Percentiles rank a stretch among this genome's conserved stretches.
These are phyloP conservation scores for Fusarium bulbicola DNA, from an alignment of 2,329 filamentous ascomycete species.

Conservation along the genomic window DNA sequence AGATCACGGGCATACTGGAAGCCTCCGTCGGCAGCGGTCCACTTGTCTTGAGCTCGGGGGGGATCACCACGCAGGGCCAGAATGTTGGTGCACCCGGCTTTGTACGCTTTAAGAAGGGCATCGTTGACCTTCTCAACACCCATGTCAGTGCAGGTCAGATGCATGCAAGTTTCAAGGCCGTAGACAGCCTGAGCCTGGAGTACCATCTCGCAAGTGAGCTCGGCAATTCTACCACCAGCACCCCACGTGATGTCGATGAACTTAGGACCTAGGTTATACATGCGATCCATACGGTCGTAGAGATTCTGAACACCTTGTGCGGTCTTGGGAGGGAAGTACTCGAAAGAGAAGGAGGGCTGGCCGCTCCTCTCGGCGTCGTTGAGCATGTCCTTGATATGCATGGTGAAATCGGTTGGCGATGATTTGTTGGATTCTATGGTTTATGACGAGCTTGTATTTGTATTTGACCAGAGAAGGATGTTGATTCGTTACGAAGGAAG, in stretches of 20 bases:
- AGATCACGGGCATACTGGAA: slow-evolving; percentile 95
- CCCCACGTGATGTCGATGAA: slow-evolving; percentile 99
- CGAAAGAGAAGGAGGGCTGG: slow-evolving; percentile 94
- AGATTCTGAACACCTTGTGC: slow-evolving; percentile 98
- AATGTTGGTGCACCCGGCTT: slow-evolving; percentile 96
- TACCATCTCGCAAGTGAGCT: slow-evolving; percentile 97
- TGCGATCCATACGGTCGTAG: slow-evolving; percentile 99
- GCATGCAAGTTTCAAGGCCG: slow-evolving; percentile 98
- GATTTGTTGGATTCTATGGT: background rate
- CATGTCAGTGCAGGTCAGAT: slow-evolving; percentile 99
- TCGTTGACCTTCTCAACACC: slow-evolving; percentile 89
- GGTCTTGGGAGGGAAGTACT: slow-evolving; percentile 99
- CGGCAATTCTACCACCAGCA: slow-evolving; percentile 88
- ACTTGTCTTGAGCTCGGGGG: slow-evolving; percentile 91
- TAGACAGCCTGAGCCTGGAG: slow-evolving; percentile 94
- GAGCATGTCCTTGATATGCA: slow-evolving; percentile 97
- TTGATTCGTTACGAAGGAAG: background rate
- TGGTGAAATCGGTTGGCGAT: slow-evolving; percentile 56
- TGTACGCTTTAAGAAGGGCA: slow-evolving; percentile 87
- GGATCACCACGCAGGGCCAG: slow-evolving; percentile 93
- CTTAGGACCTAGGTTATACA: slow-evolving; percentile 91
- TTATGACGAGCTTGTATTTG: background rate
- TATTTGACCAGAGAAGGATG: background rate
- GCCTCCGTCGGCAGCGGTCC: slow-evolving; percentile 85
- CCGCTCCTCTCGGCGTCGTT: slow-evolving; percentile 80